Conservation (phyloP, 78 protist species). For the Tieghemostelium lacteum region DNA sequence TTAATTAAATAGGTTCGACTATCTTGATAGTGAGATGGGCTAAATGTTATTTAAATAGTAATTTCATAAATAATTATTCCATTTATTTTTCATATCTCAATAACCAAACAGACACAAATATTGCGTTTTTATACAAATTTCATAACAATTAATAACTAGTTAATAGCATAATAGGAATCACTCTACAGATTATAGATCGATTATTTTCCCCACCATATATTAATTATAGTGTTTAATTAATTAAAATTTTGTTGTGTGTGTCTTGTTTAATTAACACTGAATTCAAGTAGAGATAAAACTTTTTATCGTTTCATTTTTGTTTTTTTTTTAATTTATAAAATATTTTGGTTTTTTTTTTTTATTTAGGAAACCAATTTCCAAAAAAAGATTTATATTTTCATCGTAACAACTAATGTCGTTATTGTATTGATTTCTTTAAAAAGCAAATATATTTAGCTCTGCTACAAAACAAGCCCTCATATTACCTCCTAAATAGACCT, state of each 20-base stretch:
- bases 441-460: background rate
- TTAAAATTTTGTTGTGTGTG: background rate
- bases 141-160: background rate
- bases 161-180: too few relatives aligned
- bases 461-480: too few relatives aligned
- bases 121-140: too few relatives aligned
- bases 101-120: too few relatives aligned
- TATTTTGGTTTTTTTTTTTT: constrained; percentile 8
- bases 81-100: too few relatives aligned
- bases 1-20: too few relatives aligned
- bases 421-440: background rate
- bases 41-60: too few relatives aligned
- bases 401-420: background rate
- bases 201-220: background rate
- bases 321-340: background rate
- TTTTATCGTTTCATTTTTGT: background rate
- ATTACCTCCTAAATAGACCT: too few relatives aligned
- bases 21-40: too few relatives aligned
- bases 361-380: background rate
- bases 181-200: too few relatives aligned
- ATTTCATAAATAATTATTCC: too few relatives aligned
- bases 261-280: background rate
- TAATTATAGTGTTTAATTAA: background rate
- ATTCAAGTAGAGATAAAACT: background rate
- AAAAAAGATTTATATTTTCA: background rate